phyloP scores from a whole-genome alignment of 345 rosid species.

The Boechera stricta region DNA sequence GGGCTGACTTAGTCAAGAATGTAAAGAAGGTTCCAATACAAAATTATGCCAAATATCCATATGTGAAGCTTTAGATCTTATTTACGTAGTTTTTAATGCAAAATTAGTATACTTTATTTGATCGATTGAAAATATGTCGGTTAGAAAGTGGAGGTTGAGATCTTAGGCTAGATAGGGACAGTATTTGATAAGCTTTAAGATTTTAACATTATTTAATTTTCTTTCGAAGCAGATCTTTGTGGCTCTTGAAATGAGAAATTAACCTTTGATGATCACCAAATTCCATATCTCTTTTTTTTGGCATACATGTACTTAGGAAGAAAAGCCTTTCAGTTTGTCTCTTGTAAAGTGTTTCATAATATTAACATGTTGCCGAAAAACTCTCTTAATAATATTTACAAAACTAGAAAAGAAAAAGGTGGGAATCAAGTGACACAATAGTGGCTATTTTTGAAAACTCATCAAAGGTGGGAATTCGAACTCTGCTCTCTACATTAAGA shows the following conservation, averaged over 20 bases:
- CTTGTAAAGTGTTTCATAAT: neutral
- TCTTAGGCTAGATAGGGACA: constrained; percentile 9
- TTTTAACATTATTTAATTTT: constrained; percentile 11
- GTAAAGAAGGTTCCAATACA: neutral
- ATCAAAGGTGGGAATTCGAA: no score
- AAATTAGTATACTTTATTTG: neutral
- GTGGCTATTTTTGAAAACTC: no score
- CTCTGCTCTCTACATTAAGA: no score
- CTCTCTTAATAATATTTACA: neutral
- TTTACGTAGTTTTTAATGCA: neutral
- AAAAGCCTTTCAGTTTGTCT: neutral
- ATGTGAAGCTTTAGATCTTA: neutral
- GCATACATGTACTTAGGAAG: neutral
- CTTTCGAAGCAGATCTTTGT: neutral
- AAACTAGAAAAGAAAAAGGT: neutral
- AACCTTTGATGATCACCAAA: constrained; percentile 36
- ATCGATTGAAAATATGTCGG: neutral
- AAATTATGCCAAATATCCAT: neutral
- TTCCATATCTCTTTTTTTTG: constrained; percentile 2
- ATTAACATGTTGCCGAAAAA: neutral
- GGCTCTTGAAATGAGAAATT: constrained; percentile 29
- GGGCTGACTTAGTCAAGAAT: no score
- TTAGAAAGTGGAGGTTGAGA: constrained; percentile 8
- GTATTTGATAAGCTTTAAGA: constrained; percentile 13
- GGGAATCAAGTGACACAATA: no score